Evolutionary conservation across 2,329 filamentous ascomycete species (phyloP), one percentile per base, ranked within the genome.

Genomic region (Diaporthe citrichinensis): DNA sequence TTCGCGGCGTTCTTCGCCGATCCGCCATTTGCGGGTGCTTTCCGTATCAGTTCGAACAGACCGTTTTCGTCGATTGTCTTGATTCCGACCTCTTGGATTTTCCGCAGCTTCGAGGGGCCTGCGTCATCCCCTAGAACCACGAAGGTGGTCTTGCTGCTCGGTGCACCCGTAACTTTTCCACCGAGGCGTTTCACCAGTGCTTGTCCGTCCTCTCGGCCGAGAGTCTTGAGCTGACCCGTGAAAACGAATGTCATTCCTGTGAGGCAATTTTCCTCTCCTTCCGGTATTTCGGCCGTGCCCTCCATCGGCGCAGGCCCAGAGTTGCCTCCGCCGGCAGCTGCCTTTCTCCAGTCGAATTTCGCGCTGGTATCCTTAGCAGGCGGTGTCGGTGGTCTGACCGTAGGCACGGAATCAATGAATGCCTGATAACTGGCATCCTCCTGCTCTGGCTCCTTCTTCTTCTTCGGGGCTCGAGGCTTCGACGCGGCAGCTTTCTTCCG

Each of bases 11-110:
- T 96, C 81, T 96, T 96, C 58, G 95, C 94, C 80, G 93, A 91
- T 10, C 97, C 97, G 61, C 97, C 97, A 81, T 95, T 94, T 1
- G 95, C 94, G 53, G 97, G 96, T 71, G 98, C 88, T 39, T 87
- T 87, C 76, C 92, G 90, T 79, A 99, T 97, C 59, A 99, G 89
- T 76, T 94, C 93, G 79, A 98, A 98, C 3, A 99, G 86, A 0
- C 97, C 97, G 79, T 97, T 91, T 82, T 99, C 97, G 80, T 98
- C 93, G 81, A 99, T 98, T 0, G 96, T 97, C 84, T 95, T 98
- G 82, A 98, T 91, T 0, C 91, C 91, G 79, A 94, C 87, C 28
- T 95, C 90, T 74, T 90, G 89, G 79, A 99, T 98, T 79, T 96
- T 98, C 78, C 93, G 88, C 55, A 99, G 88, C 83, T 99, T 99